Evolutionary conservation across 2,329 filamentous ascomycete genomes (phyloP).

Genomic region (Chaetomium sp.): DNA sequence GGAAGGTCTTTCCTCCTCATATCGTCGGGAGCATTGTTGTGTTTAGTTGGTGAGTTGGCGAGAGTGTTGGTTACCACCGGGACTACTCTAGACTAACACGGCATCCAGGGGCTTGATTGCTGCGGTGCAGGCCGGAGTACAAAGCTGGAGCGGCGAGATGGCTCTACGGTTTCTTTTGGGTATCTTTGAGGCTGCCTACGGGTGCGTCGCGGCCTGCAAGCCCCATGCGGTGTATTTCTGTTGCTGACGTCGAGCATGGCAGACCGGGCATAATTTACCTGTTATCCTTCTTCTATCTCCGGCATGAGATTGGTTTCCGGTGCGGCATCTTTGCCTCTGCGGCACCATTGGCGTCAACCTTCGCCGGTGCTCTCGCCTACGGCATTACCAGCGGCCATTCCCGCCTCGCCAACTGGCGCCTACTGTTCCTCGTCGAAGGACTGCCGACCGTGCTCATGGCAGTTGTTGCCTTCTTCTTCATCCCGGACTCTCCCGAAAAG

Average conservation of each 20-base stretch:
- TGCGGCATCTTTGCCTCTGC: conserved; percentile 61
- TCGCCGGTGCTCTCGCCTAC: conserved; percentile 58
- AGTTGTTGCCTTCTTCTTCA: conserved; percentile 46
- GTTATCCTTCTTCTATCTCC: conserved; percentile 41
- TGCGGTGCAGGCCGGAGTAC: not conserved
- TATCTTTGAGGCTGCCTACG: not conserved
- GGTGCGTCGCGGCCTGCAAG: not conserved
- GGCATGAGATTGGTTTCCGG: conserved; percentile 59
- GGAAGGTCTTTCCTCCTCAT: not conserved
- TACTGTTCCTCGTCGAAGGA: conserved; percentile 61
- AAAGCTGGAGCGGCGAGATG: conserved; percentile 1
- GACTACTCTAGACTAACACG: too few species aligned
- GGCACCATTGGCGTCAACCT: conserved; percentile 60
- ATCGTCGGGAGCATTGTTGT: not conserved
- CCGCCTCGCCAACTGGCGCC: conserved; percentile 55
- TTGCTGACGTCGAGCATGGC: conserved; percentile 34
- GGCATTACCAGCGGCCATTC: conserved; percentile 54
- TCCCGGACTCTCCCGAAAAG: conserved; percentile 37
- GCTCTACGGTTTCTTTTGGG: not conserved
- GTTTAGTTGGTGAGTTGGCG: not conserved
- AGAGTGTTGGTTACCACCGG: too few species aligned
- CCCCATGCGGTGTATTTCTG: conserved; percentile 33
- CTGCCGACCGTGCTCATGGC: conserved; percentile 52
- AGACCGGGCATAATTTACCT: conserved; percentile 36
- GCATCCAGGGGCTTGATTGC: not conserved